Evolutionary conservation across 2,329 filamentous ascomycete genomes (phyloP).

Genomic region (Fusarium brevicatenulatum): DNA sequence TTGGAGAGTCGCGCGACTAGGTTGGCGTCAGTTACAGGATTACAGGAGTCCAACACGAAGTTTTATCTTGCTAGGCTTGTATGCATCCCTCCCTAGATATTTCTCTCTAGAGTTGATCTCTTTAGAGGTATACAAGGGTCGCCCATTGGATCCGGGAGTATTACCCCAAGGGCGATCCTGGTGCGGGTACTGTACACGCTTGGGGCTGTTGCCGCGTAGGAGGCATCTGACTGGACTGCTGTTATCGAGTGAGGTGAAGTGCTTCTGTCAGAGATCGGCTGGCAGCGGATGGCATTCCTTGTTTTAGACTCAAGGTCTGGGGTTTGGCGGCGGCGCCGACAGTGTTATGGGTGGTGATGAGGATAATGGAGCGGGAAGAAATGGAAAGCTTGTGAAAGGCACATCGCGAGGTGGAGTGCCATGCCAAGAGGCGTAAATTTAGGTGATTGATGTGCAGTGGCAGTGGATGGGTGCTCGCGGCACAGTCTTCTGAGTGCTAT

Average conservation of each 20-base stretch:
- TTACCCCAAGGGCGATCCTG: conserved; percentile 32
- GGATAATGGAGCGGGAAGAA: conserved; percentile 1
- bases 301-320: not conserved
- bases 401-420: conserved; percentile 13
- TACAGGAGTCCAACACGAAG: conserved; percentile 25
- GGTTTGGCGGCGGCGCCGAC: conserved; percentile 1
- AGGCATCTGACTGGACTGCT: conserved; percentile 11
- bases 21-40: conserved; percentile 39
- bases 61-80: conserved; percentile 1
- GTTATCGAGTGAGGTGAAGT: not conserved
- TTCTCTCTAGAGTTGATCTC: conserved; percentile 12
- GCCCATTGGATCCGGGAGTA: conserved; percentile 29
- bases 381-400: conserved; percentile 18
- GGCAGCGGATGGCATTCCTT: conserved; percentile 18
- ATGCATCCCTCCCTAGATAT: not conserved
- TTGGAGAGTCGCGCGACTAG: conserved; percentile 36
- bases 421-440: conserved; percentile 7
- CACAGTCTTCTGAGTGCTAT: conserved; percentile 15
- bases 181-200: conserved; percentile 32
- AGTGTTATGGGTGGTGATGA: conserved; percentile 4
- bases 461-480: conserved; percentile 33
- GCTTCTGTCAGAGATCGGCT: not conserved
- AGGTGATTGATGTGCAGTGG: conserved; percentile 33
- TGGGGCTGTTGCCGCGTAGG: conserved; percentile 14
- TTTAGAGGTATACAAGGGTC: conserved; percentile 11